Evolutionary conservation across 1,139 yeast species (phyloP), one percentile per base, ranked within the genome.

Genomic region (Tardiomyces depauwii): DNA sequence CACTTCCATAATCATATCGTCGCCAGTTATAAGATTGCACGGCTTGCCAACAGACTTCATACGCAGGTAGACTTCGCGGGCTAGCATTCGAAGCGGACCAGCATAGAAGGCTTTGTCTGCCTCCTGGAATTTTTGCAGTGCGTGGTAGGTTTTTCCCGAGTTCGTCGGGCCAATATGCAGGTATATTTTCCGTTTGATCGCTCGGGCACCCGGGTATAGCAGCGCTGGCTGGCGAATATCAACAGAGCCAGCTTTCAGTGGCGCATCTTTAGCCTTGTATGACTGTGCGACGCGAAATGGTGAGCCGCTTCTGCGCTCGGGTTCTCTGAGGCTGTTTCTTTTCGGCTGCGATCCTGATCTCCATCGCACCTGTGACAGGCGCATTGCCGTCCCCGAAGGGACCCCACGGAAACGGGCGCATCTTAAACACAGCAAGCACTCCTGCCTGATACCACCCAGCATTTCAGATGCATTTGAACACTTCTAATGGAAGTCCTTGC

Each of bases 131-230:
- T 78, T 73, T 56, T 82, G 73, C 41, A 91, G 67, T 0, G 97
- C 95, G 44, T 77, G 75, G 59, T 85, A 84, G 0, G 98, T 91
- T 59, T 91, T 91, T n/a, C 99, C 99, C 55, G 93, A 81, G 61
- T 91, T 91, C 0, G 99, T 91, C 0, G 99, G 98, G 0, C 99
- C 99, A 18, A 91, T 87, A 62, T 91, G 99, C 78, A 93, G 76
- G 18, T 82, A 73, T 42, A 91, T 74, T 48, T 82, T 82, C 40
- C 99, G 71, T 52, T 78, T 80, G 70, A 88, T 71, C 52, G 80
- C 77, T 41, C 98, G 71, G 0, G 98, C 95, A 44, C 73, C 78
- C 0, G 98, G 96, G 57, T 73, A 91, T 93, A 43, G 44, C 16
- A 55, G 38, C 4, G 54, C 53, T 1, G 59, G 59, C 33, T 44